These are phyloP conservation scores for Brassica carinata DNA, from an alignment of 345 rosid genomes.

Conservation along the genomic window DNA sequence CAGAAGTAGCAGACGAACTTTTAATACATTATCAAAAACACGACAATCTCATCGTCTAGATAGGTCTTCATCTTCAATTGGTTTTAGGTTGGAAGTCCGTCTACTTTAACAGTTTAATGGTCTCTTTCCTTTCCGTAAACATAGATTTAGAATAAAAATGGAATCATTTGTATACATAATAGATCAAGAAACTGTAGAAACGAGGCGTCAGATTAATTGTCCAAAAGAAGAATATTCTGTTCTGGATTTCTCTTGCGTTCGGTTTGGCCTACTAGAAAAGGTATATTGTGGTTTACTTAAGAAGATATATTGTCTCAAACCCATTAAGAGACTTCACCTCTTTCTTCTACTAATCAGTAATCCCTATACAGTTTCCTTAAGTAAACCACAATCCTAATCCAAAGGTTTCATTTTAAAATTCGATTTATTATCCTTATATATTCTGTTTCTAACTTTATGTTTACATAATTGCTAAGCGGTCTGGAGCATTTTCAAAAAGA, in stretches of 20 bases:
- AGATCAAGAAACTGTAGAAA: conserved; percentile 8
- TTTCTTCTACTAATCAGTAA: conserved; percentile 20
- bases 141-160: not conserved
- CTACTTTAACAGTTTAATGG: not conserved
- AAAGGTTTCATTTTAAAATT: conserved; percentile 27
- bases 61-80: too few species aligned
- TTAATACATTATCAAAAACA: too few species aligned
- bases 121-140: not conserved
- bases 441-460: conserved; percentile 1
- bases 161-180: not conserved
- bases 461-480: not conserved
- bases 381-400: conserved; percentile 35
- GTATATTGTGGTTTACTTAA: not conserved
- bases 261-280: conserved; percentile 36
- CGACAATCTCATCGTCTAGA: too few species aligned
- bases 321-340: conserved; percentile 25
- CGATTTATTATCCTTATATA: conserved; percentile 32
- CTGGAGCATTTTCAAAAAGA: not conserved
- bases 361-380: conserved; percentile 24
- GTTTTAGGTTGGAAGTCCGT: too few species aligned
- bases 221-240: conserved; percentile 20
- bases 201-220: not conserved
- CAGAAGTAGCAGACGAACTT: too few species aligned
- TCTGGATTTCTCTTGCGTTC: not conserved
- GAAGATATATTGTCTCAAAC: conserved; percentile 10